Base-by-base conservation (phyloP, 805 yeast genomes). In the Candida hungchunana region DNA sequence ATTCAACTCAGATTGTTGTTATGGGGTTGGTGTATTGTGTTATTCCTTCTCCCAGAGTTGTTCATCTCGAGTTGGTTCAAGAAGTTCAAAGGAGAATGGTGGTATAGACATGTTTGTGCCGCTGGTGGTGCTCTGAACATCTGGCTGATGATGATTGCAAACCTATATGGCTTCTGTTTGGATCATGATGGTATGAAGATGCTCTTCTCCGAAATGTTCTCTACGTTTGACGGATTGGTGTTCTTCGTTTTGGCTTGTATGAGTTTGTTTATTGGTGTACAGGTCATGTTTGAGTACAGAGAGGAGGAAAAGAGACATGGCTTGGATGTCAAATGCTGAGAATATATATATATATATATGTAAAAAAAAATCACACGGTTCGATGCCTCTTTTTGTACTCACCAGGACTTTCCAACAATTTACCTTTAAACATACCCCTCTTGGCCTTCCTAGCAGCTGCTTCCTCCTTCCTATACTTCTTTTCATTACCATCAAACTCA, bases 111-210 rank as follows among this genome's bases (percentile, higher is more conserved):
- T 55, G 51, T 80, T 11, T 85, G 96, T 60, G 96, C 88, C 0
- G 47, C 76, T 6, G 98, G 98, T 4, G 96, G 90, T 4, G 94
- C 89, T 19, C 53, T 71, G 16, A 93, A 93, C 58, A 82, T 93
- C 39, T 90, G 96, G 96, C 73, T 90, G 82, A 90, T 93, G 98
- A 88, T 93, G 88, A 72, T 88, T 46, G 97, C 97, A 12, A 93
- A 93, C 52, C 62, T 94, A 35, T 87, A 83, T 53, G 99, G 99
- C 0, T 93, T 93, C 60, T 93, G 97, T 50, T 69, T 93, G 22
- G 97, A 97, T 7, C 67, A 79, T 19, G 96, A 87, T 41, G 99
- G 98, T 2, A 78, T 89, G 18, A 47, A 69, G 18, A 65, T 70
- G 27, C 68, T 90, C 46, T 62, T 90, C 16, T 53, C 58, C 15